Evolutionary conservation across 768 basidiomycete species (phyloP).

Genomic region (Auricularia sp.): DNA sequence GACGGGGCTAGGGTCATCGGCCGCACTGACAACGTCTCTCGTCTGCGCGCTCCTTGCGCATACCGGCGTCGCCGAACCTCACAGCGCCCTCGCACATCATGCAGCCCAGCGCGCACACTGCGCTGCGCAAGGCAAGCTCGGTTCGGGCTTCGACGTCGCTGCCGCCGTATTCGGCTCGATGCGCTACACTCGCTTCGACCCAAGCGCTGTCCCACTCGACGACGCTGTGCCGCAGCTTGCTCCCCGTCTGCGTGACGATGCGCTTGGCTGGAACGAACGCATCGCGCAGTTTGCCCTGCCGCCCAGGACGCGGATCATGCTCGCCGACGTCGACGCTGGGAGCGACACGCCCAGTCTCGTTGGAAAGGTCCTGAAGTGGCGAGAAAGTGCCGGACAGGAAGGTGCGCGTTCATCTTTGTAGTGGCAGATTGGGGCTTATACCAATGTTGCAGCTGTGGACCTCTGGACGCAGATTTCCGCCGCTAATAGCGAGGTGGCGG

Average conservation of each 20-base stretch:
- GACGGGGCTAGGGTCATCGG: constrained; percentile 94
- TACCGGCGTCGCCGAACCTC: constrained; percentile 36
- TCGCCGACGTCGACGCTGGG: constrained; percentile 94
- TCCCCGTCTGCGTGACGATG: not conserved
- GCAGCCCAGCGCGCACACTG: constrained; percentile 92
- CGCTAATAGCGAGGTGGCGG: constrained; percentile 12
- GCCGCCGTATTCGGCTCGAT: constrained; percentile 93
- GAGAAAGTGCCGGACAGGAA: constrained; percentile 48
- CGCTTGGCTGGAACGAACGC: constrained; percentile 57
- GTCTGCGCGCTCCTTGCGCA: constrained; percentile 78
- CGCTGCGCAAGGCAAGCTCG: constrained; percentile 94
- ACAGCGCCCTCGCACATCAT: constrained; percentile 66
- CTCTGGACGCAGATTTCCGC: constrained; percentile 16
- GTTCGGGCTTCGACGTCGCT: constrained; percentile 94
- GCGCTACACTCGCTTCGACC: constrained; percentile 79
- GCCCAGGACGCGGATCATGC: constrained; percentile 68
- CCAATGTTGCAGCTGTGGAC: constrained; percentile 5
- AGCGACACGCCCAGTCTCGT: constrained; percentile 94
- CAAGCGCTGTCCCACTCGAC: constrained; percentile 56
- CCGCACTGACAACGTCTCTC: constrained; percentile 92
- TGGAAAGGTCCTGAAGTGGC: constrained; percentile 85
- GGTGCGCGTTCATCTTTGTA: constrained; percentile 28
- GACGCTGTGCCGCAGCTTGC: constrained; percentile 34
- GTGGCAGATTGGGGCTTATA: not conserved
- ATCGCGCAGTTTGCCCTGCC: constrained; percentile 73